A percentile compares a stretch with the other conserved stretches of the same genome.
These are phyloP conservation scores for Protea cynaroides DNA, from an alignment of 164 flowering plant genomes.

Conservation along the genomic window DNA sequence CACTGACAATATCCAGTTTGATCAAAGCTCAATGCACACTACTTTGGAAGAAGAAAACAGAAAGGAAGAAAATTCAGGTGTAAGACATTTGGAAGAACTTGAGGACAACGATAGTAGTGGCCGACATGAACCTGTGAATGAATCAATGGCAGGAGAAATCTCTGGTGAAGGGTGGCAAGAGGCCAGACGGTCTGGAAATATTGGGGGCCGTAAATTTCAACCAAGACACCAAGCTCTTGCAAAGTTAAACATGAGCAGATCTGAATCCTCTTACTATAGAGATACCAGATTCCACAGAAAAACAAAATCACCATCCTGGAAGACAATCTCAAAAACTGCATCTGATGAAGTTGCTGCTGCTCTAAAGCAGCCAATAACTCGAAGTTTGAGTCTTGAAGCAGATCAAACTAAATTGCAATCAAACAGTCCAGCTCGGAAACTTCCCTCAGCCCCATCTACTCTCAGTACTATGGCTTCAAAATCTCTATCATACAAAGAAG, in stretches of 20 bases:
- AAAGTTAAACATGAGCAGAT: slow-evolving; percentile 34
- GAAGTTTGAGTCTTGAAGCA: slow-evolving; percentile 16
- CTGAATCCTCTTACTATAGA: slow-evolving; percentile 26
- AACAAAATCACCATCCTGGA: slow-evolving; percentile 24
- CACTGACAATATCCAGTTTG: slow-evolving; percentile 11
- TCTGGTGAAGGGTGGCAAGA: slow-evolving; percentile 96
- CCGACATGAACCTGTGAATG: slow-evolving; percentile 14
- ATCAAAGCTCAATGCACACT: slow-evolving; percentile 12
- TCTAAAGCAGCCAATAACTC: slow-evolving; percentile 25
- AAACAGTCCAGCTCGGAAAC: slow-evolving; percentile 22
- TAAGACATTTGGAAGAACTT: slow-evolving; percentile 15
- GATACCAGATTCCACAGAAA: slow-evolving; percentile 28
- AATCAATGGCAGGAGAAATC: slow-evolving; percentile 24
- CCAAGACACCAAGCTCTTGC: slow-evolving; percentile 37
- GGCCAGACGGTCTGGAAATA: slow-evolving; percentile 49
- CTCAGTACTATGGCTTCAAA: slow-evolving; percentile 51
- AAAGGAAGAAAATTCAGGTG: slow-evolving; percentile 12
- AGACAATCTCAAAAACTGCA: slow-evolving; percentile 21
- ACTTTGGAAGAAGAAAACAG: slow-evolving; percentile 15
- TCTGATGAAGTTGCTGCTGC: slow-evolving; percentile 22
- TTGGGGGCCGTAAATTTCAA: slow-evolving; percentile 32
- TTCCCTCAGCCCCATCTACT: slow-evolving; percentile 23
- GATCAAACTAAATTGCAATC: slow-evolving; percentile 27
- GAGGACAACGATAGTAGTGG: slow-evolving; percentile 23
- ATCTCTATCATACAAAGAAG: slow-evolving; percentile 82